These are phyloP conservation scores for Margaritispora aquatica DNA, from an alignment of 495 filamentous ascomycete species.

Conservation along the genomic window DNA sequence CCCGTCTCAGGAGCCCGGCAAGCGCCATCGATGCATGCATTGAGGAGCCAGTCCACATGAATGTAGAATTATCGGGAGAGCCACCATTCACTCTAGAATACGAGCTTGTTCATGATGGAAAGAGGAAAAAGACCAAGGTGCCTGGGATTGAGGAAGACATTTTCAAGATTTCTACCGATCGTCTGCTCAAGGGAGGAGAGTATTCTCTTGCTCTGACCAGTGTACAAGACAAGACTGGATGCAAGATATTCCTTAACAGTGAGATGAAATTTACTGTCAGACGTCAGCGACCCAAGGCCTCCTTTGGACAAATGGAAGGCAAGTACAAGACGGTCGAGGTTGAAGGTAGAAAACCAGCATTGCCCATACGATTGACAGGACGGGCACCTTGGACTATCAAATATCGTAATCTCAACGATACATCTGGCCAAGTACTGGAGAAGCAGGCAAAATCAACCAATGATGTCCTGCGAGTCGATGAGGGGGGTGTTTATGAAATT, in stretches of 20 bases:
- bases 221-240: slow-evolving; percentile 78
- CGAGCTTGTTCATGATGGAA: slow-evolving; percentile 87
- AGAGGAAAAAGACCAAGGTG: slow-evolving; percentile 61
- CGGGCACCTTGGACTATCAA: slow-evolving; percentile 73
- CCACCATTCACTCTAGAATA: slow-evolving; percentile 86
- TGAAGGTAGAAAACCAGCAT: slow-evolving; percentile 62
- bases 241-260: slow-evolving; percentile 75
- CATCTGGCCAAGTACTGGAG: slow-evolving; percentile 26
- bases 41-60: slow-evolving; percentile 67
- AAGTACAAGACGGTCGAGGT: slow-evolving; percentile 65
- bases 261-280: slow-evolving; percentile 78
- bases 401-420: slow-evolving; percentile 59
- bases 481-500: slow-evolving; percentile 72
- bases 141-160: slow-evolving; percentile 51
- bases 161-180: slow-evolving; percentile 66
- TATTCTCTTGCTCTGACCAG: slow-evolving; percentile 77
- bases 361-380: slow-evolving; percentile 80
- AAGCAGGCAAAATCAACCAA: slow-evolving; percentile 49
- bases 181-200: slow-evolving; percentile 73
- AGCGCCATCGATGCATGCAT: slow-evolving; percentile 63
- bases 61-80: slow-evolving; percentile 71
- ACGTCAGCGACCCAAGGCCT: slow-evolving; percentile 75
- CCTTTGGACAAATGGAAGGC: slow-evolving; percentile 77
- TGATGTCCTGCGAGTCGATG: slow-evolving; percentile 56
- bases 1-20: slow-evolving; percentile 50